Percentiles rank a stretch among this genome's conserved stretches.
These are phyloP conservation scores for Sinapis alba DNA, from an alignment of 441 rosid genomes.

Conservation along the genomic window DNA sequence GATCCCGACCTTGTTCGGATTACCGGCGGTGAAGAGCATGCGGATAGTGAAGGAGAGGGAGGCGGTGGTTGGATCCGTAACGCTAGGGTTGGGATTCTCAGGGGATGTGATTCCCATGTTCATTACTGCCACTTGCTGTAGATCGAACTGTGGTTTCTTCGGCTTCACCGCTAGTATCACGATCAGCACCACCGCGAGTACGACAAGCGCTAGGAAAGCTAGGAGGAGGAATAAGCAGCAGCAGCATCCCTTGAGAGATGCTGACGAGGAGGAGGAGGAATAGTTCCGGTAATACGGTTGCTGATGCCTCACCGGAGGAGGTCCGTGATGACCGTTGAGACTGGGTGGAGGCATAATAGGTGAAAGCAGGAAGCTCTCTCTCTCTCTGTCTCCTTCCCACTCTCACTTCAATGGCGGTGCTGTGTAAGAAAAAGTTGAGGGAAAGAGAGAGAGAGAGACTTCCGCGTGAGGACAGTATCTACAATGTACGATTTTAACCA, in stretches of 20 bases:
- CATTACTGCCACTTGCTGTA: conserved; percentile 89
- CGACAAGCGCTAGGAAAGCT: conserved; percentile 73
- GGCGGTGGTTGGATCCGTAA: conserved; percentile 56
- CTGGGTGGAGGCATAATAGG: conserved; percentile 28
- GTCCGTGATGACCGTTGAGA: conserved; percentile 29
- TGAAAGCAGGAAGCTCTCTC: conserved; percentile 35
- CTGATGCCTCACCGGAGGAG: conserved; percentile 40
- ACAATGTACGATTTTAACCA: conserved; percentile 9
- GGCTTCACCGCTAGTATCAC: conserved; percentile 89
- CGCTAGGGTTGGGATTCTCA: conserved; percentile 39
- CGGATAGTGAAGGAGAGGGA: conserved; percentile 72
- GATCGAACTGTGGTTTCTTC: conserved; percentile 92
- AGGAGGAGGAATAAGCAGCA: conserved; percentile 91
- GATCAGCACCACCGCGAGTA: conserved; percentile 69
- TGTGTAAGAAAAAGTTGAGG: background rate
- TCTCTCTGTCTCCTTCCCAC: conserved; percentile 14
- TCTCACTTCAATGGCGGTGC: conserved; percentile 35
- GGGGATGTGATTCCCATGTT: conserved; percentile 79
- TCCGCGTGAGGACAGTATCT: conserved; percentile 22
- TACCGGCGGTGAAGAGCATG: conserved; percentile 81
- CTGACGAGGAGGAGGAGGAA: conserved; percentile 66
- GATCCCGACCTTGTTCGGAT: conserved; percentile 93
- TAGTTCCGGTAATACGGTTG: conserved; percentile 52
- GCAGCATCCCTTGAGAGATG: conserved; percentile 93
- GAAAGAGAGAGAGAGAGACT: conserved; percentile 26